Evolutionary conservation across 2,329 filamentous ascomycete species (phyloP).

Genomic region (Chlorencoelia australis): DNA sequence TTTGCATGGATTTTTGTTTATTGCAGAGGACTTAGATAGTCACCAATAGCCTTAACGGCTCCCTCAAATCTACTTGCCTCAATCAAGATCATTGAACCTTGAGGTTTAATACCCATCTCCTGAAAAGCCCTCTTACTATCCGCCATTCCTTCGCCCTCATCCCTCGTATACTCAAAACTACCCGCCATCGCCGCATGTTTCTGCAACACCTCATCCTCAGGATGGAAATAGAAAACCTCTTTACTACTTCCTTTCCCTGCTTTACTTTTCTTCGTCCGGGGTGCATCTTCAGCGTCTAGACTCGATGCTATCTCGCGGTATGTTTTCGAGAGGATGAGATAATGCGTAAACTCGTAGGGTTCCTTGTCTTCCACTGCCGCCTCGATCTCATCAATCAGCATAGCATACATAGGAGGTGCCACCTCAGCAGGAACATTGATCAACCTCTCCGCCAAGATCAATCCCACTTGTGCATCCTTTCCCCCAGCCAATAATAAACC

Average conservation of each 20-base stretch:
- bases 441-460: conserved; percentile 84
- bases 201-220: conserved; percentile 85
- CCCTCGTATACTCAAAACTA: conserved; percentile 68
- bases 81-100: conserved; percentile 78
- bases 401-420: conserved; percentile 85
- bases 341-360: conserved; percentile 88
- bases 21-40: conserved; percentile 54
- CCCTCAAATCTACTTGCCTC: conserved; percentile 66
- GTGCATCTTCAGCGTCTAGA: conserved; percentile 56
- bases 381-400: conserved; percentile 85
- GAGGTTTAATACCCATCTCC: conserved; percentile 78
- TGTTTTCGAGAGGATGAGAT: conserved; percentile 83
- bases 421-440: conserved; percentile 97
- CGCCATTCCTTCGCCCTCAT: conserved; percentile 64
- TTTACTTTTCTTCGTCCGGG: conserved; percentile 57
- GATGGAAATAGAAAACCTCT: conserved; percentile 82
- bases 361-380: conserved; percentile 84
- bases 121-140: conserved; percentile 94
- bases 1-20: conserved; percentile 13
- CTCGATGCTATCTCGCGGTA: conserved; percentile 81
- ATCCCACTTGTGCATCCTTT: conserved; percentile 40
- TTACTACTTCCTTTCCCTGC: conserved; percentile 47
- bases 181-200: conserved; percentile 61
- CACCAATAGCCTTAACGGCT: conserved; percentile 65
- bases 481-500: not conserved